phyloP scores from a whole-genome alignment of 768 basidiomycete species.

The Albatrellus ellisii region DNA sequence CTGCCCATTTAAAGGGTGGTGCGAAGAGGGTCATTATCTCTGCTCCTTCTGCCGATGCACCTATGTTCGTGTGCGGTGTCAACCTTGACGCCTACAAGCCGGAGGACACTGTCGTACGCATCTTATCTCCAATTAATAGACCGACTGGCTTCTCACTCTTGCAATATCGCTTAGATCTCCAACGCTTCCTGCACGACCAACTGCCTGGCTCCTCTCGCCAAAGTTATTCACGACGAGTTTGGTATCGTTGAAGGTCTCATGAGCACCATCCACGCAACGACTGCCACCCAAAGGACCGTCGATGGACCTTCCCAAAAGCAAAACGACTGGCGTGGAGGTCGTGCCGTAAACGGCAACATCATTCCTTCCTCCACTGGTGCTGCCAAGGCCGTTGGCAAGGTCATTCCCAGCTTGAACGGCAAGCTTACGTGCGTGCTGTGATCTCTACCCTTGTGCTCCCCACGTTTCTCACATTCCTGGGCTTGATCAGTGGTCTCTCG shows the following conservation, averaged over 20 bases:
- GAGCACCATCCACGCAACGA: slow-evolving; percentile 97
- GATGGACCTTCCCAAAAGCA: slow-evolving; percentile 87
- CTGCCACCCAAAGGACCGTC: slow-evolving; percentile 91
- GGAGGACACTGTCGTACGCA: slow-evolving; percentile 70
- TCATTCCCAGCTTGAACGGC: slow-evolving; percentile 92
- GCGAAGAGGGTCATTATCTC: slow-evolving; percentile 99
- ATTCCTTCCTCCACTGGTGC: slow-evolving; percentile 99
- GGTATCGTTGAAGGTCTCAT: slow-evolving; percentile 95
- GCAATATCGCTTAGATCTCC: slow-evolving; percentile 48
- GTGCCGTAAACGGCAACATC: slow-evolving; percentile 95
- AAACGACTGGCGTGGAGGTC: slow-evolving; percentile 98
- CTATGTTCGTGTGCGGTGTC: slow-evolving; percentile 92
- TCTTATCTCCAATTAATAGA: slow-evolving; percentile 1
- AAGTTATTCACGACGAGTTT: slow-evolving; percentile 95
- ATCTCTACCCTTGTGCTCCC: background rate
- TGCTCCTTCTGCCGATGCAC: slow-evolving; percentile 93
- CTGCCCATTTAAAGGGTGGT: slow-evolving; percentile 91
- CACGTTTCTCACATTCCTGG: slow-evolving; percentile 3
- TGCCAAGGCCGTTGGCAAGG: slow-evolving; percentile 98
- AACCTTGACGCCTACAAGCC: slow-evolving; percentile 90
- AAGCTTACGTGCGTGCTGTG: slow-evolving; percentile 72
- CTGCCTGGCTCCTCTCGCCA: slow-evolving; percentile 98
- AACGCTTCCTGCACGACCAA: slow-evolving; percentile 99
- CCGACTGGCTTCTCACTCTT: background rate
- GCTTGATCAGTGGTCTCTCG: slow-evolving; percentile 58